Percentiles rank a stretch among this genome's conserved stretches.
phyloP scores from a whole-genome alignment of 2,329 filamentous ascomycete genomes.

The Teratosphaeria epicoccoides region DNA sequence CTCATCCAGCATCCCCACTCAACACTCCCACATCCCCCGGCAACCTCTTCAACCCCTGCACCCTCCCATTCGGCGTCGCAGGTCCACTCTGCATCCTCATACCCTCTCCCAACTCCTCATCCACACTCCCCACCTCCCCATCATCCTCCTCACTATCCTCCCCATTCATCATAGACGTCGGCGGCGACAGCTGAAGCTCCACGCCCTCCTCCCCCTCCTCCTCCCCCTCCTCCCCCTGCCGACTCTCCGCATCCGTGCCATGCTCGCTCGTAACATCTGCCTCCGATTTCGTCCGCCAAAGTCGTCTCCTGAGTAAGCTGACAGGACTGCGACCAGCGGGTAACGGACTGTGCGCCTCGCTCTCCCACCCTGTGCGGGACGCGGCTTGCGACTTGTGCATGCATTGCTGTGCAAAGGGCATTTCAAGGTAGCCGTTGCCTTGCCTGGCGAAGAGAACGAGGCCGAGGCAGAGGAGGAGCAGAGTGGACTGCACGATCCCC shows the following conservation, averaged over 20 bases:
- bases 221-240: constrained; percentile 4
- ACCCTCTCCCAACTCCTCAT: constrained; percentile 7
- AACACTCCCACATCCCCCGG: not conserved
- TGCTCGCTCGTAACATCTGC: constrained; percentile 1
- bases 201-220: constrained; percentile 7
- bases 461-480: constrained; percentile 76
- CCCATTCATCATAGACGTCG: constrained; percentile 21
- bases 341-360: constrained; percentile 28
- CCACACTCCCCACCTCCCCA: constrained; percentile 9
- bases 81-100: constrained; percentile 32
- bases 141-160: constrained; percentile 9
- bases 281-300: constrained; percentile 25
- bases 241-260: constrained; percentile 16
- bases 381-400: constrained; percentile 25
- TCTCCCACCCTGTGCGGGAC: constrained; percentile 23
- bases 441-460: constrained; percentile 65
- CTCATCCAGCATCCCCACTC: not conserved
- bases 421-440: constrained; percentile 26
- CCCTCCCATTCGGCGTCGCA: constrained; percentile 32
- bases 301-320: constrained; percentile 21
- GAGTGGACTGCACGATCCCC: constrained; percentile 79
- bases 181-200: constrained; percentile 23
- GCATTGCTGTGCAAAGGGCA: constrained; percentile 38
- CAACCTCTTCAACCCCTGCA: constrained; percentile 19
- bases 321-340: constrained; percentile 21